Evolutionary conservation across 129 eudicot genomes (phyloP).

Genomic region (Flaveria robusta): DNA sequence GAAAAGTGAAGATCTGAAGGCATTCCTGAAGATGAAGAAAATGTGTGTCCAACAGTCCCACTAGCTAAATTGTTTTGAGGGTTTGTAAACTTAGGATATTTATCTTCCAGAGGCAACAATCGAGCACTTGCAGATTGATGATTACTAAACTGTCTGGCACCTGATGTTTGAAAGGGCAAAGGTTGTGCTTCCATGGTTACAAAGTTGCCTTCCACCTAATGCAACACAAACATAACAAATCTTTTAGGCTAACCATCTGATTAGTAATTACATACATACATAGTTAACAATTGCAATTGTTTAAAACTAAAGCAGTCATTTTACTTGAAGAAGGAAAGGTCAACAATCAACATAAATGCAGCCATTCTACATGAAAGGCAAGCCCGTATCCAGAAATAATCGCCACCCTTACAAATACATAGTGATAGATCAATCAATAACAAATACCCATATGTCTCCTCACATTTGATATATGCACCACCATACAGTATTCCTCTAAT

Average conservation of each 20-base stretch:
- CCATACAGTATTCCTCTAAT: not conserved
- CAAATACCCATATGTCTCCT: not conserved
- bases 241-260: slow-evolving; percentile 5
- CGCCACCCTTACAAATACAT: not conserved
- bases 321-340: not conserved
- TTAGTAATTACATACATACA: not conserved
- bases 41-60: slow-evolving; percentile 65
- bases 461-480: not conserved
- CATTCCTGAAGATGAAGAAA: slow-evolving; percentile 73
- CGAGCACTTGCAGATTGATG: slow-evolving; percentile 57
- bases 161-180: slow-evolving; percentile 60
- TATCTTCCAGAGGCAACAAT: slow-evolving; percentile 62
- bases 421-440: not conserved
- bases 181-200: slow-evolving; percentile 76
- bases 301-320: not conserved
- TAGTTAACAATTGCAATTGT: not conserved
- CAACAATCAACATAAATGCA: not conserved
- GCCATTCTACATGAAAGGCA: slow-evolving; percentile 11
- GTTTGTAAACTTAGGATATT: slow-evolving; percentile 48
- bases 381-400: not conserved
- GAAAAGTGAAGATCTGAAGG: slow-evolving; percentile 78
- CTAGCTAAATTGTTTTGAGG: slow-evolving; percentile 51
- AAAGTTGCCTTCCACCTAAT: slow-evolving; percentile 3
- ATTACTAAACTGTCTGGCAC: slow-evolving; percentile 52
- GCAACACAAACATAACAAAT: slow-evolving; percentile 19